A percentile compares a stretch with the other conserved stretches of the same genome.
These are phyloP conservation scores for Santalum album DNA, from an alignment of 164 flowering plant species.

Conservation along the genomic window DNA sequence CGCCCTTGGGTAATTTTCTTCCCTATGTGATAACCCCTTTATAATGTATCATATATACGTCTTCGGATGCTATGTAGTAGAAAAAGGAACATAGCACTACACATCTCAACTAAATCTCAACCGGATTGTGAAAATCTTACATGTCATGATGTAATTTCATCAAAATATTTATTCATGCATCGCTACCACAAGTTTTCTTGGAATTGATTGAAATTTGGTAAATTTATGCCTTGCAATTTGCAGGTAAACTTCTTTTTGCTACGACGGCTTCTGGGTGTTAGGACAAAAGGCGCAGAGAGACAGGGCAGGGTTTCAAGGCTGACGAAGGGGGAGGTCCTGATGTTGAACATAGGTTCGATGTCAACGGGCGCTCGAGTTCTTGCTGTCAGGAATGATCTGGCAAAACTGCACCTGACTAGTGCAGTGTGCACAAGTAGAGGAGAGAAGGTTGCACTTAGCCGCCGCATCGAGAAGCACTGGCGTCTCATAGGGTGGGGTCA, in stretches of 20 bases:
- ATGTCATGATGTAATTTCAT: too few relatives aligned
- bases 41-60: too few relatives aligned
- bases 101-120: too few relatives aligned
- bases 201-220: too few relatives aligned
- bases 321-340: conserved; percentile 44
- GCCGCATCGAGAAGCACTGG: conserved; percentile 4
- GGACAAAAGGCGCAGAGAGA: conserved; percentile 78
- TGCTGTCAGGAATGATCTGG: neutral
- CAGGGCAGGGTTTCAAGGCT: conserved; percentile 78
- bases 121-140: too few relatives aligned
- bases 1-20: too few relatives aligned
- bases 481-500: conserved; percentile 4
- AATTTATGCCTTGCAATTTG: too few relatives aligned
- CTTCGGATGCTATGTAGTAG: too few relatives aligned
- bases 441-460: conserved; percentile 3
- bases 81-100: too few relatives aligned
- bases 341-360: conserved; percentile 4
- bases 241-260: conserved; percentile 86
- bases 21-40: too few relatives aligned
- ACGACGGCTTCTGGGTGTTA: conserved; percentile 74
- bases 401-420: conserved; percentile 1
- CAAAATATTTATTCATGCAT: too few relatives aligned
- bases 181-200: too few relatives aligned
- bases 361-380: conserved; percentile 2
- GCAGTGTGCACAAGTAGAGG: conserved; percentile 3